Evolutionary conservation across 805 yeast genomes (phyloP), one percentile per base, ranked within the genome.

Genomic region (Sugiyamaella qingdaonensis): DNA sequence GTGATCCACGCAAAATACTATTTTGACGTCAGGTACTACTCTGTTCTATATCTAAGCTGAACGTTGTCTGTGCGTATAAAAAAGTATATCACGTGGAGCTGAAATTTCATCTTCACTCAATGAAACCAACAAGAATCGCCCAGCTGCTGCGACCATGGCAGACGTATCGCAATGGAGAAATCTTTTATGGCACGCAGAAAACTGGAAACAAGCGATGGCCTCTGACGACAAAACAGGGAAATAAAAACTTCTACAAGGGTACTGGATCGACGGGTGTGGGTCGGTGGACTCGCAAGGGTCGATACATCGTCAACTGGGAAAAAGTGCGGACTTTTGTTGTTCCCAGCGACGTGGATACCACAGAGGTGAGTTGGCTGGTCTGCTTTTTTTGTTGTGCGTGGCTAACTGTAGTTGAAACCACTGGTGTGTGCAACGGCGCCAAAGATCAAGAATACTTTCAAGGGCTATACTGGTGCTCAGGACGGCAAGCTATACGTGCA

Each of bases 231-330:
- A 94, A 94, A 64, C 89, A 88, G 67, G 98, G 99, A 64, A 92
- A 94, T 72, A 90, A 91, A 74, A 85, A 87, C 62, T 87, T 78
- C 73, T 94, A 94, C 74, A 94, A 94, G 70, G 99, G 99, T 75
- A 94, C 98, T 19, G 81, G 97, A 54, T 88, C 99, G 4, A 80
- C 95, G 2, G 97, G 97, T 69, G 81, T 89, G 57, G 99, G 99
- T 67, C 77, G 75, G 50, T 81, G 85, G 65, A 86, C 94, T 51
- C 74, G 77, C 34, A 78, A 76, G 56, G 97, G 96, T 51, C 78
- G 80, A 19, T 94, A 89, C 69, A 74, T 80, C 5, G 79, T 94
- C 56, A 79, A 88, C 72, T 92, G 95, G 88, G 70, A 72, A 44
- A 89, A 85, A 65, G 98, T 92, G 31, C 79, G 97, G 63, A 89